Percentiles rank a stretch among this genome's conserved stretches.
These are phyloP conservation scores for Suhomyces vadensis DNA, from an alignment of 805 yeast genomes.

Conservation along the genomic window DNA sequence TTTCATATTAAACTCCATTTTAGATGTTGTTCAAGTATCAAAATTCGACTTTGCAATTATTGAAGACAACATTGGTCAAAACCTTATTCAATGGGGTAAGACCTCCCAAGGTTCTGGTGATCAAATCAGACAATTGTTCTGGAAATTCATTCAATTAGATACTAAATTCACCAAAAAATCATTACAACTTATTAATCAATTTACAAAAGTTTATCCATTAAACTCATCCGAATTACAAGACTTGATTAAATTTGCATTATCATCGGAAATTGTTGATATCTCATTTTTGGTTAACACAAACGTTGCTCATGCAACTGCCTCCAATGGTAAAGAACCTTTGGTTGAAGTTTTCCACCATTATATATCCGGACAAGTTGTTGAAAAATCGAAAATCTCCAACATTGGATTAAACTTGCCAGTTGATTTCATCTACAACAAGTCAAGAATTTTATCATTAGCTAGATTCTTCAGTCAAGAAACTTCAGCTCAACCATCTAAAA, in stretches of 20 bases:
- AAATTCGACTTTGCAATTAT: slow-evolving; percentile 34
- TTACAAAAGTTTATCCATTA: slow-evolving; percentile 30
- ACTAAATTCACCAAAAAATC: slow-evolving; percentile 27
- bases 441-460: slow-evolving; percentile 42
- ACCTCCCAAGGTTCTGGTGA: slow-evolving; percentile 31
- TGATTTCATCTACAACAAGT: slow-evolving; percentile 31
- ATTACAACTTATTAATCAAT: slow-evolving; percentile 36
- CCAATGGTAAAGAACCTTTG: slow-evolving; percentile 27
- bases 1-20: slow-evolving; percentile 31
- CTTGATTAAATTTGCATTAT: slow-evolving; percentile 38
- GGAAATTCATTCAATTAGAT: slow-evolving; percentile 42
- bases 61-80: slow-evolving; percentile 36
- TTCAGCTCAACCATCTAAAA: slow-evolving; percentile 23
- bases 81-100: slow-evolving; percentile 38
- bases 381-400: slow-evolving; percentile 19
- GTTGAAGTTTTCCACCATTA: slow-evolving; percentile 32
- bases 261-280: slow-evolving; percentile 39
- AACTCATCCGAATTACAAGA: slow-evolving; percentile 25
- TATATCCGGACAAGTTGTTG: slow-evolving; percentile 36
- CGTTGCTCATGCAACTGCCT: slow-evolving; percentile 34
- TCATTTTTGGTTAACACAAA: slow-evolving; percentile 44
- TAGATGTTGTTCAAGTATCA: slow-evolving; percentile 31
- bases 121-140: slow-evolving; percentile 33
- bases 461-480: slow-evolving; percentile 27
- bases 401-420: slow-evolving; percentile 19